Conservation (phyloP, 2,329 filamentous ascomycete species). For the Epichloe typhina region DNA sequence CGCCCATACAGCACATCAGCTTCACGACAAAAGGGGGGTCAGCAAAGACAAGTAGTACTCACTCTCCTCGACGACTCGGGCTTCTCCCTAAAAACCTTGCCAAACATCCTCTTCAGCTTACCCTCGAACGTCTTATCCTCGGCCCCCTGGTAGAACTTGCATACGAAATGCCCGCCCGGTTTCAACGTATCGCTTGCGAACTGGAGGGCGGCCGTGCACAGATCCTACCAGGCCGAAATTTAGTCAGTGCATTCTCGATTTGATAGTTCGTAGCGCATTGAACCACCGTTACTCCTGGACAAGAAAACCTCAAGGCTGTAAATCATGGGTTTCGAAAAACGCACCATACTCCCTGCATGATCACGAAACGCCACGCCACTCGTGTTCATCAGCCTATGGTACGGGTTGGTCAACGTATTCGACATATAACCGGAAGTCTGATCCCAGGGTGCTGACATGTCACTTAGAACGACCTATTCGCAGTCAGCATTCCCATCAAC, state of each 20-base stretch:
- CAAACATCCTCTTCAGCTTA: slow-evolving; percentile 63
- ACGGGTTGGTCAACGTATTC: slow-evolving; percentile 88
- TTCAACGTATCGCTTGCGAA: slow-evolving; percentile 80
- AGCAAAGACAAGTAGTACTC: slow-evolving; percentile 20
- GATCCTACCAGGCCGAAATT: slow-evolving; percentile 46
- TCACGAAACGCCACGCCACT: slow-evolving; percentile 78
- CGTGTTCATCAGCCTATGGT: slow-evolving; percentile 98
- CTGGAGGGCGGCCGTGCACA: slow-evolving; percentile 71
- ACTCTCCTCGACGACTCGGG: slow-evolving; percentile 82
- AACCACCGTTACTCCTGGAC: too few species aligned
- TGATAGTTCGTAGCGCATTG: too few species aligned
- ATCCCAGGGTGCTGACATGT: slow-evolving; percentile 97
- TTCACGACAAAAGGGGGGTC: not conserved
- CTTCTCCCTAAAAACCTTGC: slow-evolving; percentile 78
- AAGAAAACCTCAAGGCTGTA: too few species aligned
- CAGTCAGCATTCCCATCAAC: not conserved
- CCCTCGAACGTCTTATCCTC: slow-evolving; percentile 74
- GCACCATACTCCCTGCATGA: slow-evolving; percentile 88
- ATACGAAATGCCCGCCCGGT: slow-evolving; percentile 78
- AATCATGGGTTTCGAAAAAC: slow-evolving; percentile 13
- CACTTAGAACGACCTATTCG: slow-evolving; percentile 70
- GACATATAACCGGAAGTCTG: slow-evolving; percentile 67
- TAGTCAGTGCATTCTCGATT: too few species aligned
- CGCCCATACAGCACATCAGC: not conserved
- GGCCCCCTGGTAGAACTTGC: slow-evolving; percentile 90